Conservation (phyloP, 139 green algal genomes). For the Coelastrella sp. region DNA sequence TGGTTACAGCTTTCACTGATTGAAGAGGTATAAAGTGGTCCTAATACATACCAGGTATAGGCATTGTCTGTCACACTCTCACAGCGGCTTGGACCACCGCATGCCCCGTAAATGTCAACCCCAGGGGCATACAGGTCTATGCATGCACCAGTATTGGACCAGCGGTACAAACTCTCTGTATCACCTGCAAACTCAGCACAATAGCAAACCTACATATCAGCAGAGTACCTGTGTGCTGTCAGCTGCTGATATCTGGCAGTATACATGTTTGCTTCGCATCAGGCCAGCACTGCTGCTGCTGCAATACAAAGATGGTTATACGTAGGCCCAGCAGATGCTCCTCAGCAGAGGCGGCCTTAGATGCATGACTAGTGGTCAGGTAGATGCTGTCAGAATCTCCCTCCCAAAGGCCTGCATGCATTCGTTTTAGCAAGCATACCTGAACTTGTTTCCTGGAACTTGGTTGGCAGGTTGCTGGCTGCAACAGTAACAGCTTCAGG, state of each 20-base stretch:
- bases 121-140: constrained; percentile 76
- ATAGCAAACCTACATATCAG: no score
- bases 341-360: no score
- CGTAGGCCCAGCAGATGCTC: no score
- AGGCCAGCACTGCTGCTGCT: no score
- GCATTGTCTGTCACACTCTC: constrained; percentile 55
- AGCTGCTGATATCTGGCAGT: not conserved
- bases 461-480: constrained; percentile 36
- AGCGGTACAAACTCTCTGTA: constrained; percentile 63
- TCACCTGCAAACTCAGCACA: constrained; percentile 11
- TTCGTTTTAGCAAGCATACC: not conserved
- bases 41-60: constrained; percentile 73
- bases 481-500: constrained; percentile 13
- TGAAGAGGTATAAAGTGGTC: no score
- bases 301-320: no score
- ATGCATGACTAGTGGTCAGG: no score
- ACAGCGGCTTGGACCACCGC: constrained; percentile 72
- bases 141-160: constrained; percentile 50
- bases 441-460: constrained; percentile 6
- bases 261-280: no score
- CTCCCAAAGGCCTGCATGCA: no score
- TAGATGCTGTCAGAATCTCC: no score
- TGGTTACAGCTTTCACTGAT: no score
- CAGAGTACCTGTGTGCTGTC: not conserved
- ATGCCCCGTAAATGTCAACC: constrained; percentile 78